phyloP scores from a whole-genome alignment of 2,329 filamentous ascomycete genomes.

The Arachnopeziza araneosa region DNA sequence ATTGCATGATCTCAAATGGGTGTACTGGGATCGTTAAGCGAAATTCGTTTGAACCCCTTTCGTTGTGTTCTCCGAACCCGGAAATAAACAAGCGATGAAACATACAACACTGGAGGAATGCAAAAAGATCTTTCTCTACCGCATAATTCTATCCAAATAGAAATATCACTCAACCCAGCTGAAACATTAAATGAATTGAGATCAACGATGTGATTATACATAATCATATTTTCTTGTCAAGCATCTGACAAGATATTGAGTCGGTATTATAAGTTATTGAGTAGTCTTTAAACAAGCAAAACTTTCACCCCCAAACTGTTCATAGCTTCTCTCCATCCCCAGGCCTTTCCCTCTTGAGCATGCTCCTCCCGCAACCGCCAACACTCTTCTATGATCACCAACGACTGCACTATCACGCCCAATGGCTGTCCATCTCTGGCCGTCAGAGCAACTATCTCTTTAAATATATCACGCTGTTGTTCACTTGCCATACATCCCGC shows the following conservation, averaged over 20 bases:
- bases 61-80: background rate
- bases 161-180: too few species aligned
- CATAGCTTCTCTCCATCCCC: slow-evolving; percentile 1
- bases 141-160: too few species aligned
- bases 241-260: too few species aligned
- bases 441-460: background rate
- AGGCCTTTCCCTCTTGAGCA: slow-evolving; percentile 36
- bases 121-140: too few species aligned
- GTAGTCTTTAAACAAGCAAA: background rate
- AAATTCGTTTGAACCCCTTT: background rate
- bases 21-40: background rate
- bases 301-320: background rate
- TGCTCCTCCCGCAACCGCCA: slow-evolving; percentile 45
- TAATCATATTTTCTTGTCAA: too few species aligned
- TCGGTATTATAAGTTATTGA: too few species aligned
- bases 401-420: slow-evolving; percentile 1
- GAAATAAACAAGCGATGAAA: background rate
- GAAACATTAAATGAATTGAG: too few species aligned
- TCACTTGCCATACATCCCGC: slow-evolving; percentile 4
- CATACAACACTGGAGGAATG: too few species aligned
- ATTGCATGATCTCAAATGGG: background rate
- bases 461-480: background rate
- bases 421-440: background rate
- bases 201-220: too few species aligned
- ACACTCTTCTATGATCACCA: slow-evolving; percentile 7